Percentiles rank a stretch among this genome's conserved stretches.
phyloP scores from a whole-genome alignment of 805 yeast genomes.

The Kluyveromyces nonfermentans region DNA sequence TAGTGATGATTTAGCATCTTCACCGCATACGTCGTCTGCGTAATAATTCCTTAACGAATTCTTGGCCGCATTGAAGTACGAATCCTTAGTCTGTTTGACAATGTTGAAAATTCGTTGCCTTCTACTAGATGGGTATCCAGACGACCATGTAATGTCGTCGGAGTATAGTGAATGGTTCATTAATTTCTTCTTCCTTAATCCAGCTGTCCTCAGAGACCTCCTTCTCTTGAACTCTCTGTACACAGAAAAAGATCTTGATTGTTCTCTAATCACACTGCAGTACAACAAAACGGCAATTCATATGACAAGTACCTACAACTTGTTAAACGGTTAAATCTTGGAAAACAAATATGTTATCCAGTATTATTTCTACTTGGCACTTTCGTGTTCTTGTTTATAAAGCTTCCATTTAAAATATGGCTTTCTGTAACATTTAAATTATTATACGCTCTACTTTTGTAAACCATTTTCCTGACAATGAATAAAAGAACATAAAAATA shows the following conservation, averaged over 20 bases:
- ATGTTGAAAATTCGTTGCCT: conserved; percentile 42
- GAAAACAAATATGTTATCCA: not conserved
- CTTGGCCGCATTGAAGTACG: conserved; percentile 44
- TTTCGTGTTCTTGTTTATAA: not conserved
- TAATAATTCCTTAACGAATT: conserved; percentile 11
- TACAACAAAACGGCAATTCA: conserved; percentile 17
- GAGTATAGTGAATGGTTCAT: conserved; percentile 1
- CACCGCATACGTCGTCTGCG: conserved; percentile 3
- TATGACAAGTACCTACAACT: not conserved
- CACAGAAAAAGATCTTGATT: conserved; percentile 12
- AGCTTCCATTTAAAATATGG: no score
- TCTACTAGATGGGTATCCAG: conserved; percentile 16
- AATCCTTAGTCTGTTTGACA: conserved; percentile 46
- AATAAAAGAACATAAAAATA: no score
- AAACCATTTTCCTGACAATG: not conserved
- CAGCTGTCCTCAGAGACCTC: conserved; percentile 7
- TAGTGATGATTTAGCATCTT: conserved; percentile 2
- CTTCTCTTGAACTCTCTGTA: conserved; percentile 13
- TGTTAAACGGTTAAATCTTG: not conserved
- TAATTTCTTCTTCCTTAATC: conserved; percentile 7
- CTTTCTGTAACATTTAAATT: not conserved
- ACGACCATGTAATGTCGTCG: not conserved
- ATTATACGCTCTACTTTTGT: not conserved
- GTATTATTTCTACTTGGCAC: not conserved
- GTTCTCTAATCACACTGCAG: conserved; percentile 5